These are phyloP conservation scores for Halophytophthora polymorphica DNA, from an alignment of 352 stramenopile genomes.

Conservation along the genomic window DNA sequence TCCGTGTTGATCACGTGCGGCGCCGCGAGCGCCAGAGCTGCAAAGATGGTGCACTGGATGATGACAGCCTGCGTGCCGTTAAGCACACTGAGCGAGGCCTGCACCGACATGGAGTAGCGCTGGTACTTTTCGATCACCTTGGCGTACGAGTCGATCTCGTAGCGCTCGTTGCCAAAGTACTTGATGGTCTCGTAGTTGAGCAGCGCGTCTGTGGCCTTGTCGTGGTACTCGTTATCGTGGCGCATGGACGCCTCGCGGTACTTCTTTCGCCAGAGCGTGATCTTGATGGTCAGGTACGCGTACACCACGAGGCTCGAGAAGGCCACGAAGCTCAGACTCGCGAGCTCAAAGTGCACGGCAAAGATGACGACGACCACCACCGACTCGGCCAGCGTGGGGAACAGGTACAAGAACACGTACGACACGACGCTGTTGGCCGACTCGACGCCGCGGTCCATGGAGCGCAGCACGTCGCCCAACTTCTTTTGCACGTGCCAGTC, in stretches of 20 bases:
- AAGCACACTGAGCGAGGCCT: slow-evolving; percentile 92
- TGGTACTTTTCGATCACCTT: slow-evolving; percentile 94
- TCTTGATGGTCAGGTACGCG: slow-evolving; percentile 93
- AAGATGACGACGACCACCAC: slow-evolving; percentile 94
- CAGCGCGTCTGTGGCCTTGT: slow-evolving; percentile 96
- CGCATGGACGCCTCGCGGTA: slow-evolving; percentile 93
- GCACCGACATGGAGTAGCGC: slow-evolving; percentile 89
- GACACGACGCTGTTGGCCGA: slow-evolving; percentile 95
- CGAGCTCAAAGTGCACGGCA: slow-evolving; percentile 91
- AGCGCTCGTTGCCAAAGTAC: slow-evolving; percentile 94
- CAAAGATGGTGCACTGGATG: slow-evolving; percentile 72
- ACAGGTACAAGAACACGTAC: slow-evolving; percentile 96
- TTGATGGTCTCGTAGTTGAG: slow-evolving; percentile 99
- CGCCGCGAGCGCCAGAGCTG: slow-evolving; percentile 55
- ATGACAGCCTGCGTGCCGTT: slow-evolving; percentile 92
- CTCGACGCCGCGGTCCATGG: slow-evolving; percentile 90
- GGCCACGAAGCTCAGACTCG: slow-evolving; percentile 87
- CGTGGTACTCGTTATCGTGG: slow-evolving; percentile 97
- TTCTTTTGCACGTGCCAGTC: slow-evolving; percentile 99
- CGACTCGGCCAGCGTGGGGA: slow-evolving; percentile 93
- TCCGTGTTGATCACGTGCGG: slow-evolving; percentile 69
- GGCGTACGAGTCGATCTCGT: slow-evolving; percentile 91
- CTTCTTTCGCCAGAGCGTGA: slow-evolving; percentile 98
- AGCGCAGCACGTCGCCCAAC: slow-evolving; percentile 94
- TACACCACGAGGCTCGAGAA: slow-evolving; percentile 97